phyloP scores from a whole-genome alignment of 164 flowering plant genomes.

The Berberis thunbergii region DNA sequence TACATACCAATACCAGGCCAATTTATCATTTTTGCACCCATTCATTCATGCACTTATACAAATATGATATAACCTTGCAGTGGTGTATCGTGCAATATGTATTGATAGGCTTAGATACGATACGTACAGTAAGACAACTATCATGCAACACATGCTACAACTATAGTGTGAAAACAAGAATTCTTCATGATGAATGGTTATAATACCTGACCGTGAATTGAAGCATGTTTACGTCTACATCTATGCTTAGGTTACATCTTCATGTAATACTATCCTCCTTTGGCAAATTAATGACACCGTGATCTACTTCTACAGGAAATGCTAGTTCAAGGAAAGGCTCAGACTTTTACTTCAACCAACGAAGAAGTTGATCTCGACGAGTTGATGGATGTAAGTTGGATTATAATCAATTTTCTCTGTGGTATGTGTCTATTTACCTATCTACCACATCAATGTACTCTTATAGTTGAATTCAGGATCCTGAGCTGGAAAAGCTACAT shows the following conservation, averaged over 20 bases:
- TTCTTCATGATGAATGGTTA: neutral
- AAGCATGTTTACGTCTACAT: neutral
- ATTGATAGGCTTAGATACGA: neutral
- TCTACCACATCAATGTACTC: neutral
- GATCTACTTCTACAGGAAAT: conserved; percentile 39
- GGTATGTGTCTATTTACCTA: neutral
- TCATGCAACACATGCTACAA: no score
- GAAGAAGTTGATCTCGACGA: conserved; percentile 85
- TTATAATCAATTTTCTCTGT: neutral
- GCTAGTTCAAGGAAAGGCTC: conserved; percentile 49
- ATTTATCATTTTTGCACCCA: no score
- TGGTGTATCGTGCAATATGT: no score
- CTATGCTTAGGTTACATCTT: neutral
- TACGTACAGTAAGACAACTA: neutral
- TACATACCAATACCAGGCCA: no score
- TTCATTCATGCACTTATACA: no score
- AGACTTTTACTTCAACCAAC: conserved; percentile 35
- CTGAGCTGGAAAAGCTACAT: conserved; percentile 92
- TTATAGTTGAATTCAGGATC: conserved; percentile 46
- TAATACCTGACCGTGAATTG: neutral
- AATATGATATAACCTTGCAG: no score
- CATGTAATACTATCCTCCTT: neutral
- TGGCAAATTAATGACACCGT: no score
- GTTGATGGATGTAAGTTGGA: conserved; percentile 78
- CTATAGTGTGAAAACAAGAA: no score